Evolutionary conservation across 305 asterid genomes (phyloP).

Genomic region (Rubia peregrina): DNA sequence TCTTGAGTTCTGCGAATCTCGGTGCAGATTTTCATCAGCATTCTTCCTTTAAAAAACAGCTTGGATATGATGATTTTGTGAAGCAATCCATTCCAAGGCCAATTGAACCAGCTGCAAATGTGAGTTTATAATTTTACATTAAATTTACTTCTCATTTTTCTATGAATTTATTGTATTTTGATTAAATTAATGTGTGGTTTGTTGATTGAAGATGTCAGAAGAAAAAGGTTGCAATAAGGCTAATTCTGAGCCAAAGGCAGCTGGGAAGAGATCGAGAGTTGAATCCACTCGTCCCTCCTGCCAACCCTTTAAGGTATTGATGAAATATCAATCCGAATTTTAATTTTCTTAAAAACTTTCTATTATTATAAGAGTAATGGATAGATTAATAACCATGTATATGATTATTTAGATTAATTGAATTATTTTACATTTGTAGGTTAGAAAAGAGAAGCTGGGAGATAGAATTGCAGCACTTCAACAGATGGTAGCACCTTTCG

Average conservation of each 20-base stretch:
- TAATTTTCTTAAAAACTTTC: not conserved
- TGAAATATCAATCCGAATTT: not conserved
- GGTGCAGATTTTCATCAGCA: slow-evolving; percentile 26
- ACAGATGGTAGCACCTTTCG: slow-evolving; percentile 87
- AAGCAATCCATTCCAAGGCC: slow-evolving; percentile 38
- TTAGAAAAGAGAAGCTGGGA: slow-evolving; percentile 85
- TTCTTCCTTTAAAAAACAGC: slow-evolving; percentile 21
- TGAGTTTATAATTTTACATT: slow-evolving; percentile 17
- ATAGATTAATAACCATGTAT: not conserved
- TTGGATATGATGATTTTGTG: slow-evolving; percentile 33
- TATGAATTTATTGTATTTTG: not conserved
- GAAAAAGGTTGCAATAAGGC: slow-evolving; percentile 36
- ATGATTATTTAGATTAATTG: not conserved
- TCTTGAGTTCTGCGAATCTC: slow-evolving; percentile 47
- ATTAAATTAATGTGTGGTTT: not conserved
- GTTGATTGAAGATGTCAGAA: slow-evolving; percentile 19
- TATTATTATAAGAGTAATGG: not conserved
- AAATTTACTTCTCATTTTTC: not conserved
- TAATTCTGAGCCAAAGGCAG: slow-evolving; percentile 47
- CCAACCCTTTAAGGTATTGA: slow-evolving; percentile 72
- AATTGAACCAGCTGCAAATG: slow-evolving; percentile 33
- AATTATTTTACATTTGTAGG: slow-evolving; percentile 29
- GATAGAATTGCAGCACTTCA: slow-evolving; percentile 90
- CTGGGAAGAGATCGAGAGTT: slow-evolving; percentile 49
- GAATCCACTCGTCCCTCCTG: slow-evolving; percentile 61